A percentile compares a stretch with the other conserved stretches of the same genome.
These are phyloP conservation scores for Dalbergia cochinchinensis DNA, from an alignment of 306 rosid species.

Conservation along the genomic window DNA sequence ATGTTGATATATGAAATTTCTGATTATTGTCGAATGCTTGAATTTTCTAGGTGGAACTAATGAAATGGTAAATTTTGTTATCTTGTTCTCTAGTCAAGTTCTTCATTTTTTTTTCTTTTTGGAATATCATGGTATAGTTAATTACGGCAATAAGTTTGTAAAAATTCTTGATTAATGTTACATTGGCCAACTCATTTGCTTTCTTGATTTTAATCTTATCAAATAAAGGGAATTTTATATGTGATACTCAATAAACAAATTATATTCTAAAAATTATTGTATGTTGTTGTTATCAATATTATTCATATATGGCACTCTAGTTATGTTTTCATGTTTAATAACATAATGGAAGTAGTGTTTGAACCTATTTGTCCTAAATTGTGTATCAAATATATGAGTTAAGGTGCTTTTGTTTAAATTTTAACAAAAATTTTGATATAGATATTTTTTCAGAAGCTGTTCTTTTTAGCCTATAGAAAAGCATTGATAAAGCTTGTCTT, in stretches of 20 bases:
- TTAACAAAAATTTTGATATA: too few species aligned
- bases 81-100: conserved; percentile 5
- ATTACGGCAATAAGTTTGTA: neutral
- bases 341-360: too few species aligned
- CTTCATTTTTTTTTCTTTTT: neutral
- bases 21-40: conserved; percentile 15
- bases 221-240: neutral
- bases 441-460: too few species aligned
- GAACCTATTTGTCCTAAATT: too few species aligned
- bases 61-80: neutral
- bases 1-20: conserved; percentile 38
- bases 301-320: too few species aligned
- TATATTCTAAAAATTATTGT: too few species aligned
- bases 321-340: too few species aligned
- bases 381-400: too few species aligned
- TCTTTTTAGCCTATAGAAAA: too few species aligned
- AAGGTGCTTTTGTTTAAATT: too few species aligned
- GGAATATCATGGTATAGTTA: conserved; percentile 11
- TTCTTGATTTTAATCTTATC: neutral
- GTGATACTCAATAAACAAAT: neutral
- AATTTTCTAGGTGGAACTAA: conserved; percentile 1
- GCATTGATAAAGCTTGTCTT: too few species aligned
- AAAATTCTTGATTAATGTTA: neutral
- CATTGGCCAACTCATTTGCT: conserved; percentile 8
- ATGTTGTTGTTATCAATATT: too few species aligned